Percentiles rank a stretch among this genome's conserved stretches.
Conservation (phyloP, 805 yeast species). For the Monosporozyma aerobia region DNA sequence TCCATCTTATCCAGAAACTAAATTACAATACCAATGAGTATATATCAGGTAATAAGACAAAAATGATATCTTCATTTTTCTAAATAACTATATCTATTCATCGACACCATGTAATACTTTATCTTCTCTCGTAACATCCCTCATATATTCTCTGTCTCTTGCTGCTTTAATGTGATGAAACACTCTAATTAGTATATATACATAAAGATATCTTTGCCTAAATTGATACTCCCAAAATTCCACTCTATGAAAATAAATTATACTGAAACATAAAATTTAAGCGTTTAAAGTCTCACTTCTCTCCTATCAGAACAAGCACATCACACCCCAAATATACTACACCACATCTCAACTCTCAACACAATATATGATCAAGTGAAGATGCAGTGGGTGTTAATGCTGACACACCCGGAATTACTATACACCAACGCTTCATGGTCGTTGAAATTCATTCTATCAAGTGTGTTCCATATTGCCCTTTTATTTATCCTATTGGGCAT, state of each 20-base stretch:
- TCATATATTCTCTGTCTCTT: neutral
- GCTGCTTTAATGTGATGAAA: too few species aligned
- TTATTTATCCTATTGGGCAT: slow-evolving; percentile 28
- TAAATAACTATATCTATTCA: neutral
- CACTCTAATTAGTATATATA: too few species aligned
- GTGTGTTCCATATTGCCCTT: slow-evolving; percentile 19
- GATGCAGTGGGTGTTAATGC: slow-evolving; percentile 17
- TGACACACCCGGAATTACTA: slow-evolving; percentile 24
- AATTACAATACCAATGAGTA: slow-evolving; percentile 11
- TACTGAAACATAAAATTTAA: neutral
- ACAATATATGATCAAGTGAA: neutral
- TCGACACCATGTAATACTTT: neutral
- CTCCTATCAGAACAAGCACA: too few species aligned
- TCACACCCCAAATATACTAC: too few species aligned
- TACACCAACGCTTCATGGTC: slow-evolving; percentile 17
- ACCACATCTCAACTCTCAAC: neutral
- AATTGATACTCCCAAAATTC: neutral
- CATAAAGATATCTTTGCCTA: neutral
- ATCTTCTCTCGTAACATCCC: neutral
- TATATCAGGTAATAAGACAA: neutral
- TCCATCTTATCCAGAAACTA: slow-evolving; percentile 67
- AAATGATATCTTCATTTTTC: too few species aligned
- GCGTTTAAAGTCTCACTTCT: neutral
- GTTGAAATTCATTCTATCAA: slow-evolving; percentile 15
- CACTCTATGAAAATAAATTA: neutral